phyloP scores from a whole-genome alignment of 2,329 filamentous ascomycete genomes.

The Ascochyta pisi region DNA sequence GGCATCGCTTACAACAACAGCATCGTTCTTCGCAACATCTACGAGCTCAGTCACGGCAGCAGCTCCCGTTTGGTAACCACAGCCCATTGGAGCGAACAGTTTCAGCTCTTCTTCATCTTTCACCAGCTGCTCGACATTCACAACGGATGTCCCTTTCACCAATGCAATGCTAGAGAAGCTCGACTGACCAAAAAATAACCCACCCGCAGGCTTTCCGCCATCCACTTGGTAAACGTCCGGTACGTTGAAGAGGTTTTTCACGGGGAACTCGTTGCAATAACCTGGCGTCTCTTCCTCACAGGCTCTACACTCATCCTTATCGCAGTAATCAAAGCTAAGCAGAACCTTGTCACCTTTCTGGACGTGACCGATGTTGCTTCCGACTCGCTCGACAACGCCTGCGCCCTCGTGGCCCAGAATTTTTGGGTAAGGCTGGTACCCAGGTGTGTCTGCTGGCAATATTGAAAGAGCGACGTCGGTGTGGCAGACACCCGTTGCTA shows the following conservation, averaged over 20 bases:
- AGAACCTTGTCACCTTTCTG: constrained; percentile 56
- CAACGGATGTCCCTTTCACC: constrained; percentile 49
- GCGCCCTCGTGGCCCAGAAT: constrained; percentile 64
- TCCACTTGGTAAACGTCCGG: constrained; percentile 32
- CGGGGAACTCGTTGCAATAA: constrained; percentile 58
- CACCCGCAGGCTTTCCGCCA: constrained; percentile 39
- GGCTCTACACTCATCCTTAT: constrained; percentile 54
- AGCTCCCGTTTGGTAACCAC: constrained; percentile 56
- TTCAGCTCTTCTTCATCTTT: constrained; percentile 51
- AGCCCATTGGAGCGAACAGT: constrained; percentile 55
- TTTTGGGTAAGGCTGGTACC: constrained; percentile 50
- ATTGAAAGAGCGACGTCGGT: constrained; percentile 60
- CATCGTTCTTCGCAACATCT: constrained; percentile 44
- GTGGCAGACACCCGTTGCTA: constrained; percentile 63
- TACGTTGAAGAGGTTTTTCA: constrained; percentile 53
- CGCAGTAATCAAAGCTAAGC: constrained; percentile 58
- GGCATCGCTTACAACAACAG: constrained; percentile 45
- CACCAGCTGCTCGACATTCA: constrained; percentile 53
- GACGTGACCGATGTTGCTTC: constrained; percentile 51
- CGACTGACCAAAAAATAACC: constrained; percentile 58
- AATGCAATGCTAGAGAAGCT: constrained; percentile 53
- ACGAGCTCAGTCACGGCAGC: constrained; percentile 51
- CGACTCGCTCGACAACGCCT: constrained; percentile 58
- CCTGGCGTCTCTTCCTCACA: constrained; percentile 56
- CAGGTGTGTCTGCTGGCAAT: constrained; percentile 42